Evolutionary conservation across 2,329 filamentous ascomycete species (phyloP), one percentile per base, ranked within the genome.

Genomic region (Aspergillus caelatus): DNA sequence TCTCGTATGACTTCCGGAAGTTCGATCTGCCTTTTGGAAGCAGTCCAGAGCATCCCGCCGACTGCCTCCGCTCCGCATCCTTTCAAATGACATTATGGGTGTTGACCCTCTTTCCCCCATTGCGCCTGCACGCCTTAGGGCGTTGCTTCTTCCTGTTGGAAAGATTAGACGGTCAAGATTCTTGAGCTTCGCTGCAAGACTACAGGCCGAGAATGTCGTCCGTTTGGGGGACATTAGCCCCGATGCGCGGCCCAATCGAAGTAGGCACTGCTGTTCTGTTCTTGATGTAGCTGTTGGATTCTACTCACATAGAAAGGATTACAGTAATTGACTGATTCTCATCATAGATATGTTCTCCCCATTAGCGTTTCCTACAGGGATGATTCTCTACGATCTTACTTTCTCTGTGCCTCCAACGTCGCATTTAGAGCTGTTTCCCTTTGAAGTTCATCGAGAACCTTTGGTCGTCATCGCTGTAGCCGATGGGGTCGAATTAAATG

Each of bases 91-190:
- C 84, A 90, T 81, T 76, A 96, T 96, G 93, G 90, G 87, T 82
- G 86, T 91, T 81, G 94, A 97, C 84, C 89, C 92, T 79, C 88
- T 97, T 78, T 91, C 94, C 78, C 93, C 94, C 79, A 89, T 94
- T 82, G 91, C 94, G 79, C 93, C 93, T 77, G 94, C 93, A 82
- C 91, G 92, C 85, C 88, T 98, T 75, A 91, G 92, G 82, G 92
- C 91, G 67, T 87, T 97, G 71, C 86, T 97, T 64, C 83, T 98
- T 65, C 95, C 95, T 60, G 85, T 96, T 69, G 94, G 94, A 59
- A 90, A 88, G 75, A 95, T 98, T 77, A 94, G 89, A 77, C 88
- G 89, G 65, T 89, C 91, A 59, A 88, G 91, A 64, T 98, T 97
- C 78, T 80, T 89, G 70, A 84, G 85, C 68, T 96, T 97, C 77